Percentiles rank a stretch among this genome's conserved stretches.
These are phyloP conservation scores for Globisporangium cylindrosporum DNA, from an alignment of 352 stramenopile species.

Conservation along the genomic window DNA sequence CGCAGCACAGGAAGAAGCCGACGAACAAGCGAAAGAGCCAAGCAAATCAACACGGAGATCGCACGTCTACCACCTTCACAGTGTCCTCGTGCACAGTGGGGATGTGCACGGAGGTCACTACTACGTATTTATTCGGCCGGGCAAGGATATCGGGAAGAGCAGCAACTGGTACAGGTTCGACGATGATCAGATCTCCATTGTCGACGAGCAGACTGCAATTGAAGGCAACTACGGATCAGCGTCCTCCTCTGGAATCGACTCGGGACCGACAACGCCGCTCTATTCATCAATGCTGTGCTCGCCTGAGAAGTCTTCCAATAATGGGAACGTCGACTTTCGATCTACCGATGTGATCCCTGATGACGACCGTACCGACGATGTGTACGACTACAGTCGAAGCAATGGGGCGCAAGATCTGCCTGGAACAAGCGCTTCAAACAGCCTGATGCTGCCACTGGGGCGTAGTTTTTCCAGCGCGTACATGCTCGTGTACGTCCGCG, in stretches of 20 bases:
- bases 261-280: conserved; percentile 38
- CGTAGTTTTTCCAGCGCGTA: conserved; percentile 83
- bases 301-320: conserved; percentile 31
- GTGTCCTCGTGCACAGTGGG: conserved; percentile 82
- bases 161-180: conserved; percentile 83
- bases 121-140: conserved; percentile 87
- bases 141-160: conserved; percentile 57
- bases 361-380: conserved; percentile 23
- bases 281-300: conserved; percentile 56
- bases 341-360: conserved; percentile 36
- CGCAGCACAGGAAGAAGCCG: not conserved
- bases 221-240: conserved; percentile 78
- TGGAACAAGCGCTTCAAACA: conserved; percentile 24
- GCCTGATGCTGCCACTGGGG: conserved; percentile 50
- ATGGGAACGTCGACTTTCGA: conserved; percentile 33
- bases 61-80: conserved; percentile 80
- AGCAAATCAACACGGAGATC: conserved; percentile 11
- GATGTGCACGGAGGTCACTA: conserved; percentile 88
- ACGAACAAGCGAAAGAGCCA: not conserved
- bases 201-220: conserved; percentile 66
- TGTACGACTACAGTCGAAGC: conserved; percentile 41
- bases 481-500: conserved; percentile 87
- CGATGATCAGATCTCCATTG: conserved; percentile 79
- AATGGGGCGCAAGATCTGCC: conserved; percentile 17
- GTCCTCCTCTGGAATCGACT: conserved; percentile 16